phyloP scores from a whole-genome alignment of 305 asterid species.

The Fraxinus ornus region DNA sequence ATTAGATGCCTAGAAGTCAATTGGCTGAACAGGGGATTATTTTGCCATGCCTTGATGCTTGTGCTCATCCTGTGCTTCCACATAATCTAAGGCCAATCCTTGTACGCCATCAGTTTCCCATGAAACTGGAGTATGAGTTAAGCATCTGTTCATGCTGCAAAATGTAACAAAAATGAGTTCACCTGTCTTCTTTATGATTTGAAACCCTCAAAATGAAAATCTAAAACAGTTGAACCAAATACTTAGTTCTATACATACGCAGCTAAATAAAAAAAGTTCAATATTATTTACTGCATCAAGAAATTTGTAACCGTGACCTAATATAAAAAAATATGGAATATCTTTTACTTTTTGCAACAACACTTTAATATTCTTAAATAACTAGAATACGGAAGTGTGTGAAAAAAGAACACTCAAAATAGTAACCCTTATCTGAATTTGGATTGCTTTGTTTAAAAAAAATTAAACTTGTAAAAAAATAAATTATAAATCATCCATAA shows the following conservation, averaged over 20 bases:
- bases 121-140: neutral
- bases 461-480: neutral
- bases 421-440: neutral
- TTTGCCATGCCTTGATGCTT: neutral
- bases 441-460: neutral
- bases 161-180: neutral
- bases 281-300: neutral
- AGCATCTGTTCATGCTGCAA: constrained; percentile 44
- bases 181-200: neutral
- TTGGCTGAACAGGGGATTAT: neutral
- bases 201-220: neutral
- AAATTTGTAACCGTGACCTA: neutral
- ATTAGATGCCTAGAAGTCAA: neutral
- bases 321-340: neutral
- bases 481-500: neutral
- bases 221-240: neutral
- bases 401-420: neutral
- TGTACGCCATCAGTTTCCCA: neutral
- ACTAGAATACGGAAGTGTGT: neutral
- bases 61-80: neutral
- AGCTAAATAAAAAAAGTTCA: neutral
- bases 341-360: neutral
- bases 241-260: neutral
- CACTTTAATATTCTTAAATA: neutral
- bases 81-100: neutral